Evolutionary conservation across 2,329 filamentous ascomycete genomes (phyloP).

Genomic region (Colletotrichum noveboracense): DNA sequence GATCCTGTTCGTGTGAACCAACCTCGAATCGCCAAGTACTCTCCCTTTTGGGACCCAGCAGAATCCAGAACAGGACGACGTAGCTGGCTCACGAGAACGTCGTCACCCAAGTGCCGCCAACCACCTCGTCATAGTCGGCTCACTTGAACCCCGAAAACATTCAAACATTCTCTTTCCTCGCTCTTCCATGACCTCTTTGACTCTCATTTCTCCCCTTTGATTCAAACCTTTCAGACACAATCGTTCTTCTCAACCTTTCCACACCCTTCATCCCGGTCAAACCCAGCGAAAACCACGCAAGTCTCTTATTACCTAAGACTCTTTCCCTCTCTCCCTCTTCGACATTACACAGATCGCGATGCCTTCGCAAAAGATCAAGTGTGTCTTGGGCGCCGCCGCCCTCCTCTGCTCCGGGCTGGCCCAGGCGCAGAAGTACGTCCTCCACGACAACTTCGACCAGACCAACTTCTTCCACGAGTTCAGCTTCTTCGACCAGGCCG

Average conservation of each 20-base stretch:
- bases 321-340: not conserved
- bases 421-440: slow-evolving; percentile 41
- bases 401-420: slow-evolving; percentile 23
- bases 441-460: slow-evolving; percentile 53
- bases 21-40: not conserved
- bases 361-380: slow-evolving; percentile 13
- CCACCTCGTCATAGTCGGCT: slow-evolving; percentile 8
- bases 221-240: slow-evolving; percentile 7
- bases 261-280: not conserved
- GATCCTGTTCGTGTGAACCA: not conserved
- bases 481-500: slow-evolving; percentile 59
- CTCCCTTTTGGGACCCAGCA: not conserved
- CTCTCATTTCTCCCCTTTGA: slow-evolving; percentile 6
- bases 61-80: not conserved
- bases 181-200: slow-evolving; percentile 5
- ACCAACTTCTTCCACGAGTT: slow-evolving; percentile 63
- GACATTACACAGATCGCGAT: not conserved
- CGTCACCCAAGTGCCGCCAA: not conserved
- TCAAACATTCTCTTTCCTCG: not conserved
- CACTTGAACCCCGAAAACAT: not conserved
- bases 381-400: slow-evolving; percentile 6
- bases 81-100: not conserved
- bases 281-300: not conserved
- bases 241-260: not conserved
- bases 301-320: not conserved